Evolutionary conservation across 169 alveolate genomes (phyloP), one percentile per base, ranked within the genome.

Genomic region (Plasmodium cynomolgi): DNA sequence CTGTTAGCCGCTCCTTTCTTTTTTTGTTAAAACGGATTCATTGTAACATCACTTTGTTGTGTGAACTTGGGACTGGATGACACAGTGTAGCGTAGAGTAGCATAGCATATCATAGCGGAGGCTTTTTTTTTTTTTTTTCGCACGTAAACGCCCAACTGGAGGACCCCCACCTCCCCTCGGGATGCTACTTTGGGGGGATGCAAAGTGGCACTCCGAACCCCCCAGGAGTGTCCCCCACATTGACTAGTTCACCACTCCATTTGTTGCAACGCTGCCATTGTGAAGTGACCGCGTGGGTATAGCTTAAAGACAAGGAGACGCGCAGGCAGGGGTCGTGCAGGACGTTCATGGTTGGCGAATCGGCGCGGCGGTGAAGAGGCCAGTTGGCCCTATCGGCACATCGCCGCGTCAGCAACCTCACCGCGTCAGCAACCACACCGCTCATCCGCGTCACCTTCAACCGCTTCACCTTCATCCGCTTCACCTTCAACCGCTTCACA

Each of bases 1-100:
- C 23, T 50, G 31, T 81, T 81, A 31, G 31, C 68, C 68, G 31
- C 20, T 81, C 37, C 37, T 54, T 81, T 81, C 37, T 81, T 50
- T 81, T 81, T 81, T 81, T 81, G 26, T 81, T 50, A 47, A 26
- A 29, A 29, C 54, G 31, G 79, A 13, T 81, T 54, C 56, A 44
- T 44, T 54, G 29, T 44, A 81, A 54, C 90, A 54, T 50, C 68
- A 15, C 56, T 17, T 7, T 33, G 44, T n/a, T 34, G 83, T 34
- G 56, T n/a, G 23, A 11, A 7, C 47, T 13, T 75, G 8, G 58
- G 47, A 20, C 8, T 75, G 83, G 47, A 4, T 33, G 20, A 13
- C 62, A 50, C 23, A 15, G 0, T 20, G 8, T 41, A 41, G 54
- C 15, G 58, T 47, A 47, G 62, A 7, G 2, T 41, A 17, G 15